Conservation (phyloP, 2,329 filamentous ascomycete genomes). For the Botryosphaeria dothidea region DNA sequence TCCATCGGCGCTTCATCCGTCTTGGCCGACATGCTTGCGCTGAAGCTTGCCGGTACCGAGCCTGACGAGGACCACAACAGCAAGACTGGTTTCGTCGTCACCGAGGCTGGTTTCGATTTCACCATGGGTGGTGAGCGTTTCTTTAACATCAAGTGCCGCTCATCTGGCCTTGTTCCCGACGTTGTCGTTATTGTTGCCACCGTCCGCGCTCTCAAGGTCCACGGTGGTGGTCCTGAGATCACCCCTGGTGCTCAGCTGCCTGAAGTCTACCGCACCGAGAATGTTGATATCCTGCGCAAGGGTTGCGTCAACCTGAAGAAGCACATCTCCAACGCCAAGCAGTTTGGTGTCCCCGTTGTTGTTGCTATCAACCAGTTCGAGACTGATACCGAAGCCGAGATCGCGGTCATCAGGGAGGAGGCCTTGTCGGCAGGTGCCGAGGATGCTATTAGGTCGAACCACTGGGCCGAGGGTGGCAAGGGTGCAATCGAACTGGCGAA, state of each 20-base stretch:
- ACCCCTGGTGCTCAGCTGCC: conserved; percentile 81
- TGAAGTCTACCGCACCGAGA: conserved; percentile 89
- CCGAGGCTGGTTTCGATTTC: conserved; percentile 97
- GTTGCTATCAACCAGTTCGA: conserved; percentile 97
- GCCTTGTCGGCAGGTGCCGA: conserved; percentile 88
- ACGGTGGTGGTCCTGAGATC: conserved; percentile 94
- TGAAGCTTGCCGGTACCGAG: conserved; percentile 95
- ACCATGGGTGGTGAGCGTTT: conserved; percentile 99
- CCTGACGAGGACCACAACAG: conserved; percentile 79
- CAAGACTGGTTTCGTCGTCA: conserved; percentile 91
- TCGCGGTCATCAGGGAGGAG: conserved; percentile 85
- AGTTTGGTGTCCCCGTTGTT: conserved; percentile 89
- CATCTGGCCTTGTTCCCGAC: conserved; percentile 88
- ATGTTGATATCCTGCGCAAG: conserved; percentile 83
- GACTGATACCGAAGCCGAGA: conserved; percentile 90
- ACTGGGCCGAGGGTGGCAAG: conserved; percentile 94
- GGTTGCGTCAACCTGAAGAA: conserved; percentile 95
- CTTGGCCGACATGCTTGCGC: conserved; percentile 88
- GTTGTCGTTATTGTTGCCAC: conserved; percentile 95
- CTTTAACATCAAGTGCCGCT: conserved; percentile 99
- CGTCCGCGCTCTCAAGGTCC: conserved; percentile 92
- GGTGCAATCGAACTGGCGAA: conserved; percentile 88
- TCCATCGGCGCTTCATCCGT: conserved; percentile 96
- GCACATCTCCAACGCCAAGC: conserved; percentile 87
- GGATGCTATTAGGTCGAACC: conserved; percentile 89